Evolutionary conservation across 306 rosid species (phyloP), one percentile per base, ranked within the genome.

Genomic region (Styphnolobium japonicum): DNA sequence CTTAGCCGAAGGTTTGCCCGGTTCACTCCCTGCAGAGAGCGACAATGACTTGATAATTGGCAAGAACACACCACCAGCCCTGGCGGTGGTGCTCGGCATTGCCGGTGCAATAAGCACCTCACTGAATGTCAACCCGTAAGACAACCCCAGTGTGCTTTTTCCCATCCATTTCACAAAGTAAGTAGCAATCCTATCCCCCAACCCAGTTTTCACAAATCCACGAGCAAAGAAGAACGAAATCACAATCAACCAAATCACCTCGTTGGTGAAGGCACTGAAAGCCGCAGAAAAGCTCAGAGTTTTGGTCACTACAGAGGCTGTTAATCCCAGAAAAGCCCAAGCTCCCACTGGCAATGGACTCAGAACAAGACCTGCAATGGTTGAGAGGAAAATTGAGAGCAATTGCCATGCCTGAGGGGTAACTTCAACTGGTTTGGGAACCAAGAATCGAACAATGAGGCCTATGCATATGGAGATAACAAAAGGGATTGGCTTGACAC

Each of bases 171-270:
- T 95, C 6, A 95, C 96, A 39, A 95, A 95, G 58, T 89, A 95
- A 0, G 97, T 95, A 0, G 99, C 99, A 70, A 95, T 88, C 55
- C 99, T 87, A 79, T 95, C 94, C 2, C 98, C 99, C 19, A 95
- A 62, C 0, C 99, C 98, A 14, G 99, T 95, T 79, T 95, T 95
- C 9, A 95, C 98, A 42, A 95, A 93, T 0, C 99, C 99, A 12
- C 99, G 98, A 39, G 99, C 98, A 43, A 95, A 95, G 78, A 95
- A 95, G 87, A 95, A 95, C 3, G 99, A 95, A 22, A 95, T 93
- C 19, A 95, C 99, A 45, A 95, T 95, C 85, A 95, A 61, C 98
- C 98, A 95, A 79, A 93, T 95, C 6, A 95, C 99, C 77, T 95
- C 98, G 39, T 78, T 91, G 3, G 99, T 95, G 82, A 95, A 95